phyloP scores from a whole-genome alignment of 1,284 basidiomycete genomes.

The Microbotryomycetes sp. region DNA sequence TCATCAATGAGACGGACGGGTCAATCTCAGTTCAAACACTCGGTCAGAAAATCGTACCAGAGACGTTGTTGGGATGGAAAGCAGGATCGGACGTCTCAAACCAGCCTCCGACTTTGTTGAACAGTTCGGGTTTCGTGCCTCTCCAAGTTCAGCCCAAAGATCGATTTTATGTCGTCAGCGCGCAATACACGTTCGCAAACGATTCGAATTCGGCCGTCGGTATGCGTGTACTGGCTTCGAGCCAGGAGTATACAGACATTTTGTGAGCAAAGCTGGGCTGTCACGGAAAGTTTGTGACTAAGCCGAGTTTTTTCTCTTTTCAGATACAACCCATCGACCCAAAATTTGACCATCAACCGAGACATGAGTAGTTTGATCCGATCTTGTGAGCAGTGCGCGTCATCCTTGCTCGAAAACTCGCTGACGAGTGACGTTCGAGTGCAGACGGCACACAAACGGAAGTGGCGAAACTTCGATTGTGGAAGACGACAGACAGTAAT shows the following conservation, averaged over 20 bases:
- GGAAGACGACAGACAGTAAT: constrained; percentile 15
- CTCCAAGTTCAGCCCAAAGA: constrained; percentile 22
- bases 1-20: constrained; percentile 23
- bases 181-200: constrained; percentile 16
- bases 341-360: constrained; percentile 25
- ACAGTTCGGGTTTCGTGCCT: constrained; percentile 5
- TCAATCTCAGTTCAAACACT: constrained; percentile 27
- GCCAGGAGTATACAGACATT: constrained; percentile 33
- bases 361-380: constrained; percentile 21
- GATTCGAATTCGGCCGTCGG: constrained; percentile 21
- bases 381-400: constrained; percentile 17
- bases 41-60: constrained; percentile 31
- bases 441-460: constrained; percentile 27
- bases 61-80: constrained; percentile 27
- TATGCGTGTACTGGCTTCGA: constrained; percentile 29
- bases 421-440: background rate
- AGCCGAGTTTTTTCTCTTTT: background rate
- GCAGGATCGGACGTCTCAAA: constrained; percentile 15
- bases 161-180: constrained; percentile 24
- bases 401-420: background rate
- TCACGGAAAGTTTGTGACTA: background rate
- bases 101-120: constrained; percentile 1
- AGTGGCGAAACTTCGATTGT: constrained; percentile 30
- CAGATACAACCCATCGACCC: constrained; percentile 17
- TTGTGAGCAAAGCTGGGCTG: background rate